A percentile compares a stretch with the other conserved stretches of the same genome.
Conservation (phyloP, 345 rosid genomes). For the Linum lewisii region DNA sequence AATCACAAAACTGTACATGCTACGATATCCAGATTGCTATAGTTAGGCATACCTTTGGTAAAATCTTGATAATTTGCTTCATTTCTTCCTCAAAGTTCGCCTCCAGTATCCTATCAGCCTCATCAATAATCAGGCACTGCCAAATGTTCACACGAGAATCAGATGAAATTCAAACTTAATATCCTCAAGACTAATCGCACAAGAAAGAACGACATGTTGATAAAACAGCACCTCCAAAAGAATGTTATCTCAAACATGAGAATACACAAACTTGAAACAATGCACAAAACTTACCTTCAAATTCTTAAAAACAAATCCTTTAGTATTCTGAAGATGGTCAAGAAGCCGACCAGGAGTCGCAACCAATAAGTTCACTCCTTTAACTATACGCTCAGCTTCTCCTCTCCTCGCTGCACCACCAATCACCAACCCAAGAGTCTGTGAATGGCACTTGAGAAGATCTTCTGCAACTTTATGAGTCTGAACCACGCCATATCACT, state of each 20-base stretch:
- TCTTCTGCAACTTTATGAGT: conserved; percentile 90
- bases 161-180: background rate
- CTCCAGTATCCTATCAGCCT: conserved; percentile 96
- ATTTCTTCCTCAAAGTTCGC: conserved; percentile 99
- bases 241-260: background rate
- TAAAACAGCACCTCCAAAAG: too few species aligned
- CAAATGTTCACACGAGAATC: background rate
- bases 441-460: conserved; percentile 83
- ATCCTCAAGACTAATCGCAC: background rate
- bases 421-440: conserved; percentile 76
- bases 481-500: conserved; percentile 37
- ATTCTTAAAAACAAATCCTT: conserved; percentile 73
- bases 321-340: conserved; percentile 90
- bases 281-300: conserved; percentile 14
- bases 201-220: too few species aligned
- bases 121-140: conserved; percentile 90
- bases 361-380: conserved; percentile 79
- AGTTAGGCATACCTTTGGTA: conserved; percentile 59
- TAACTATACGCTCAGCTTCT: conserved; percentile 73
- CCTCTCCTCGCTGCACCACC: conserved; percentile 79
- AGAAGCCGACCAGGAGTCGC: conserved; percentile 98
- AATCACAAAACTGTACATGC: too few species aligned
- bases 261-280: background rate
- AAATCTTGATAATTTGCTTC: conserved; percentile 78
- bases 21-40: background rate